Evolutionary conservation across 192 early-diverging fungal species (phyloP).

Genomic region (Coemansia furcata): DNA sequence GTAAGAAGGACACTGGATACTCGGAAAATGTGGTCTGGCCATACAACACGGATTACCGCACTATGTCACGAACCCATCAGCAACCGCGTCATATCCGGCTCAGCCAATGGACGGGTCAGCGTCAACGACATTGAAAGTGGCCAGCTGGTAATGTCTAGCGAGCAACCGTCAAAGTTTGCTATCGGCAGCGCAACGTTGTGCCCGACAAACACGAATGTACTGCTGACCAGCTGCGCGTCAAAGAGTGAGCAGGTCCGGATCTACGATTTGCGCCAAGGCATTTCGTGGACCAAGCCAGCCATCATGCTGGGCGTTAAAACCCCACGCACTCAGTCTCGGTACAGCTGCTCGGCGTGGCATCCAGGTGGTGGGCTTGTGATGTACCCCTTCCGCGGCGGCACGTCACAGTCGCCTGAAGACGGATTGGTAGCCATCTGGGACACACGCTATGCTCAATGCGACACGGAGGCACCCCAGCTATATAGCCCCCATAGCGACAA

Average conservation of each 20-base stretch:
- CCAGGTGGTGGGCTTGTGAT: conserved; percentile 30
- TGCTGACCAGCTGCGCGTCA: conserved; percentile 16
- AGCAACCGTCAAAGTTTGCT: not conserved
- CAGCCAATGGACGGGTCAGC: conserved; percentile 22
- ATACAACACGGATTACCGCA: conserved; percentile 25
- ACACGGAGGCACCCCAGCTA: conserved; percentile 13
- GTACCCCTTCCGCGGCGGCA: conserved; percentile 18
- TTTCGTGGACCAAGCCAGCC: conserved; percentile 5
- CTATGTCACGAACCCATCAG: conserved; percentile 19
- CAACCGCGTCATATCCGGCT: conserved; percentile 21
- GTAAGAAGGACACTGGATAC: not conserved
- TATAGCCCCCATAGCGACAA: conserved; percentile 12
- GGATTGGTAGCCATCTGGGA: conserved; percentile 35
- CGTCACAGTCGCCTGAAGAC: not conserved
- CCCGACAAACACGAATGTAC: conserved; percentile 22
- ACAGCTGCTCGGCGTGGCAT: conserved; percentile 38
- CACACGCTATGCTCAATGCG: conserved; percentile 23
- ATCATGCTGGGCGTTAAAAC: conserved; percentile 12
- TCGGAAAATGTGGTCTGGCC: conserved; percentile 8
- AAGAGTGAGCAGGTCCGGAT: conserved; percentile 20
- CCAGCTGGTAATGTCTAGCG: conserved; percentile 4
- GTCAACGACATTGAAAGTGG: conserved; percentile 22
- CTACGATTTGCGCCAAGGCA: conserved; percentile 20
- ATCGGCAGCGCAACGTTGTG: conserved; percentile 19
- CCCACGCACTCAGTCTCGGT: conserved; percentile 23